Evolutionary conservation across 2,329 filamentous ascomycete species (phyloP), one percentile per base, ranked within the genome.

Genomic region (Fonsecaea pugnacius): DNA sequence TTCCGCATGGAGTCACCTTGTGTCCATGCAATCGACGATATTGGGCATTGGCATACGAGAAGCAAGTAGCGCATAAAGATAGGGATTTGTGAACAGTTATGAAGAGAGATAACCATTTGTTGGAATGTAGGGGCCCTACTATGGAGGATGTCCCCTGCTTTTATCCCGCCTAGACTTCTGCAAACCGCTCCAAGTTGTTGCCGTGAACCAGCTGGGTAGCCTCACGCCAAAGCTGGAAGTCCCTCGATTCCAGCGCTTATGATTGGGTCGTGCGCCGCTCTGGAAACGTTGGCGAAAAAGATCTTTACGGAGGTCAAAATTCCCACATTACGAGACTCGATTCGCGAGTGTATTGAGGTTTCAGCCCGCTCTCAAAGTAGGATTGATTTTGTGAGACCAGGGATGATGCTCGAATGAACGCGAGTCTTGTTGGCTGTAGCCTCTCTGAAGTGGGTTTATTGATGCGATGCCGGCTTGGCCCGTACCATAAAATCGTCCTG

Each of bases 141-240:
- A 12, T 21, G 21, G 18, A 10, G 4, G 18, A 48, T 48, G 18
- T 9, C 10, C 43, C 18, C 24, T 21, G 2, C 5, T 14, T 24
- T 9, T 9, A 3, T 24, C 18, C 9, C 24, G n/a, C 21, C 10
- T 9, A 27, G 43, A 27, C 18, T 9, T 18, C 3, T 12, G 43
- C 18, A 14, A 48, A 14, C 10, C 43, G 43, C 21, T 48, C 43
- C 43, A 24, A 24, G 9, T 4, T 12, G 73, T 48, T 27, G 10
- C 12, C 78, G 87, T 89, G 73, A 88, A 88, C 64, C 85, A 89
- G 4, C 84, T 94, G 8, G 91, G 93, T 72, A 82, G 92, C 69
- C 92, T 94, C 71, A 85, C 93, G 51, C 90, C 91, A 70, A 94
- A 95, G 74, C 88, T 88, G 14, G 90, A 90, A 58, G 87, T 92